Evolutionary conservation across 2,329 filamentous ascomycete species (phyloP).

Genomic region (Aspergillus amoenus): DNA sequence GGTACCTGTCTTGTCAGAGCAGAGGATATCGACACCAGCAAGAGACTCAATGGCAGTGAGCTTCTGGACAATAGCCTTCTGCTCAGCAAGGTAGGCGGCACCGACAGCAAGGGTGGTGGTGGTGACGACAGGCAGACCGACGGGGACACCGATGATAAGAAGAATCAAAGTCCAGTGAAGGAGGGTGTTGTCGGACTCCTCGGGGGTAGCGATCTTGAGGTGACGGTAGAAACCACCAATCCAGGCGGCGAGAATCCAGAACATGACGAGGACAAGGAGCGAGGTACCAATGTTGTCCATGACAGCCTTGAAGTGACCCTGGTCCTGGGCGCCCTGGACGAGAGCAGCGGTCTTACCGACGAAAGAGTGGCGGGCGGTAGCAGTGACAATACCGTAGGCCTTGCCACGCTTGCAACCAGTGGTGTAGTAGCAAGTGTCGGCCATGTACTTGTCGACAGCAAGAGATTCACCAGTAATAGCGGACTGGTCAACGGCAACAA

Average conservation of each 20-base stretch:
- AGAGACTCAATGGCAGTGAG: conserved; percentile 75
- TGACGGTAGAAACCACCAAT: conserved; percentile 77
- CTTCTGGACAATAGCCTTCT: conserved; percentile 79
- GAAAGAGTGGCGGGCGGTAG: conserved; percentile 70
- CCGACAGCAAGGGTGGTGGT: conserved; percentile 76
- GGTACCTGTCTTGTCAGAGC: conserved; percentile 80
- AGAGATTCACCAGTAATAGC: conserved; percentile 80
- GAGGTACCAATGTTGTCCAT: conserved; percentile 78
- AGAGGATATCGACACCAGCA: conserved; percentile 73
- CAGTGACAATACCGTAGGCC: conserved; percentile 67
- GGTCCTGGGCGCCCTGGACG: conserved; percentile 72
- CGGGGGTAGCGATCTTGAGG: conserved; percentile 54
- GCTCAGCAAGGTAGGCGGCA: conserved; percentile 73
- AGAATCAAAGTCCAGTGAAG: conserved; percentile 69
- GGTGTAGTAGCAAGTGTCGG: conserved; percentile 73
- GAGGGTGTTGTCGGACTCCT: conserved; percentile 61
- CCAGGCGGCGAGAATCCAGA: conserved; percentile 73
- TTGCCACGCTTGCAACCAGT: conserved; percentile 80
- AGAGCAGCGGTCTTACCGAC: conserved; percentile 73
- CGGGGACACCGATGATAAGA: conserved; percentile 75
- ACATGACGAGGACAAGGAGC: conserved; percentile 72
- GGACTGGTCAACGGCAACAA: conserved; percentile 74
- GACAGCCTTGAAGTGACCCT: conserved; percentile 78
- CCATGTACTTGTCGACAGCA: conserved; percentile 63
- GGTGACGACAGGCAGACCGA: conserved; percentile 76